Percentiles rank a stretch among this genome's conserved stretches.
These are phyloP conservation scores for Populus hybrid DNA, from an alignment of 441 rosid genomes.

Conservation along the genomic window DNA sequence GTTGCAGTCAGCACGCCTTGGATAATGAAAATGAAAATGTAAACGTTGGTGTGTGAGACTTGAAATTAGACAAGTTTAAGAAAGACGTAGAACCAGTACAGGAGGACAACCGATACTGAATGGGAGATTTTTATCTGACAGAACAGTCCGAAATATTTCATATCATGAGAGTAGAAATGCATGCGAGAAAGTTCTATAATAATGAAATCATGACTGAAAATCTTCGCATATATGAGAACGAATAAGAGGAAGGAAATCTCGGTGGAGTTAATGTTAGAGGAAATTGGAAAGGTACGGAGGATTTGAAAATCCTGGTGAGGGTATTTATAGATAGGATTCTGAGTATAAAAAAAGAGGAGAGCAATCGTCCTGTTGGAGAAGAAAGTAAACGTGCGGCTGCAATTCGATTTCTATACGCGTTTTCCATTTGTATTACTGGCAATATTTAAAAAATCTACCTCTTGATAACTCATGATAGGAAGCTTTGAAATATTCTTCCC, in stretches of 20 bases:
- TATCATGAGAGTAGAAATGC: conserved; percentile 18
- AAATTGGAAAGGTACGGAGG: neutral
- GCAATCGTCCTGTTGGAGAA: neutral
- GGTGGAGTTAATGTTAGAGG: too few species aligned
- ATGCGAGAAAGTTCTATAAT: neutral
- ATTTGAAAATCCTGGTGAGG: neutral
- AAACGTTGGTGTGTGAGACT: neutral
- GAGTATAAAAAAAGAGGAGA: neutral
- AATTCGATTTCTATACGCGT: neutral
- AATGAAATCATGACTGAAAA: neutral
- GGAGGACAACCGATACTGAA: conserved; percentile 53
- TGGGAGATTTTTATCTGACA: conserved; percentile 36
- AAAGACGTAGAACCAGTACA: conserved; percentile 61
- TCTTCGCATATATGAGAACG: neutral
- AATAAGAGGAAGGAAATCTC: neutral
- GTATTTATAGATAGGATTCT: conserved; percentile 11
- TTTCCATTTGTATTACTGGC: neutral
- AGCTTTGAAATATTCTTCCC: conserved; percentile 4
- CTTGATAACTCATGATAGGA: neutral
- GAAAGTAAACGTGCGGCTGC: conserved; percentile 1
- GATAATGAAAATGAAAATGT: neutral
- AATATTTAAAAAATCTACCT: neutral
- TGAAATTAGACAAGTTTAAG: conserved; percentile 7
- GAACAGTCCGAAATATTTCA: conserved; percentile 36
- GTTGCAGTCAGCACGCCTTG: neutral